Base-by-base conservation (phyloP, 2,329 filamentous ascomycete species). In the Escovopsis weberi region DNA sequence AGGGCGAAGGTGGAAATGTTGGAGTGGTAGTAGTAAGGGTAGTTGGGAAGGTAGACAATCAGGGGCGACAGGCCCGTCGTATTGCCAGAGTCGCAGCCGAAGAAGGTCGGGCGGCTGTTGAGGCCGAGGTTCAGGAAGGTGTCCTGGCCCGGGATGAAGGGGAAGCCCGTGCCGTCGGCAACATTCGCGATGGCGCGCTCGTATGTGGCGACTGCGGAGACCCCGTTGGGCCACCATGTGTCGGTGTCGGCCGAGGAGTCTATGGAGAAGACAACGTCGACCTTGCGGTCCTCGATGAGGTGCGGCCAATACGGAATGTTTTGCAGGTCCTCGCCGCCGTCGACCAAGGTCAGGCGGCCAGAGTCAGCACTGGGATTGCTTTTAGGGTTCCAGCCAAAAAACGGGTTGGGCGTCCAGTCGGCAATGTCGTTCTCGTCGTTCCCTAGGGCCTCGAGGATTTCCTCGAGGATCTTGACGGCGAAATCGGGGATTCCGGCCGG, bases 1-100 rank as follows among this genome's bases (percentile, higher is more conserved):
- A 78, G 67, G 46, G 78, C 69, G 59, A 83, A 89, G 39, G 89
- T 95, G 2, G 81, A 83, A 6, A 82, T 72, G 66, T 96, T 96
- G 59, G 80, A 83, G 49, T 70, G 63, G 56, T 74, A 75, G 38
- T 80, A 73, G 63, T 93, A 94, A 1, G 87, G 88, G 19, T 80
- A 71, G 59, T 64, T 64, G 52, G 91, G 85, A 38, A 96, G 60
- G 65, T 98, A 98, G 49, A 94, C 84, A 48, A 94, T 67, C 2
- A 94, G 62, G 0, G 87, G 86, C 0, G 73, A 63, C 8, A 65
- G 58, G 36, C 33, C 37, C 0, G 74, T 72, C 30, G 76, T 70
- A 51, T 69, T 68, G 48, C 53, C 51, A 2, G 75, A 64, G 72
- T 77, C 61, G 61, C 78, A 81, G 51, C 77, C 77, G 56, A 81